Base-by-base conservation (phyloP, 805 yeast genomes). In the Kazachstania taianensis region DNA sequence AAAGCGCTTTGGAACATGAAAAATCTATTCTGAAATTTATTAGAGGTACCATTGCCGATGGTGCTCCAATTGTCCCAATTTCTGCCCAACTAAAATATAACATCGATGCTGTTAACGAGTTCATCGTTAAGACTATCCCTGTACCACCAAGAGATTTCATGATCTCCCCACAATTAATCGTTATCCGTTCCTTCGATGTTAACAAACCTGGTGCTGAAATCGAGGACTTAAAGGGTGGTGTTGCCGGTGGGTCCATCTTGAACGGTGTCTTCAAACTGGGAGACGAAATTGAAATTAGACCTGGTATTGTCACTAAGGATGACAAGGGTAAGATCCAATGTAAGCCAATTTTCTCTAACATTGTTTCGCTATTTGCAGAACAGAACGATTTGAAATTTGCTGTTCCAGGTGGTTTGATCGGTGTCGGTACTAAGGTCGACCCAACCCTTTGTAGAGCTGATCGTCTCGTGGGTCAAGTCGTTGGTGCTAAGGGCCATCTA, bases 401-500 rank as follows among this genome's bases (percentile, higher is more conserved):
- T 40, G 98, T 92, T 53, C 99, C 99, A 32, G 99, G 99, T 78
- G 99, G 99, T 45, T 75, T 92, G 60, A 94, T 92, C 54, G 99
- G 99, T 76, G 96, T 92, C 40, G 99, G 99, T 69, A 92, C 98
- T 35, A 85, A 84, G 66, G 94, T 92, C 48, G 99, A 92, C 65
- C 99, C 99, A 39, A 92, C 98, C 2, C 69, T 92, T 55, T 92
- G 99, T 72, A 83, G 98, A 70, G 99, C 97, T 42, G 99, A 92
- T 68, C 84, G 98, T 69, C 73, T 92, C 55, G 96, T 94, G 38
- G 99, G 99, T 53, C 98, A 92, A 69, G 98, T 92, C 43, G 94
- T 94, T 42, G 99, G 99, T 58, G 87, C 96, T 42, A 87, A 80
- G 63, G 96, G 96, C 48, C 80, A 85, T 56, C 74, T 92, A 53